These are phyloP conservation scores for Irpex rosettiformis DNA, from an alignment of 1,284 basidiomycete species.

Conservation along the genomic window DNA sequence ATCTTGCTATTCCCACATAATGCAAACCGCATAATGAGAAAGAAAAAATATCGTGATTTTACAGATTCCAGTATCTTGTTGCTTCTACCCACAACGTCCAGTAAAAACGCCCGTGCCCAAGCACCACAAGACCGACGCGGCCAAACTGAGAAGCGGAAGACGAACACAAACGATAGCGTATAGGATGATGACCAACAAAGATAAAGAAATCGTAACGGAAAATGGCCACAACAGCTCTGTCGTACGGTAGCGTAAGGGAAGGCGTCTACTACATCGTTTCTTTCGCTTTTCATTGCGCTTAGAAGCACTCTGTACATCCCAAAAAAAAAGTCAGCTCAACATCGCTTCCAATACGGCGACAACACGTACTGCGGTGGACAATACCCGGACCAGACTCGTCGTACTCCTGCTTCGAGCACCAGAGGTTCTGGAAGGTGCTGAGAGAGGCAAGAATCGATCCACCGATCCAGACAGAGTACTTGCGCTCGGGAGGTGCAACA, in stretches of 20 bases:
- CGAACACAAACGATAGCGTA: not conserved
- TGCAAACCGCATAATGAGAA: not conserved
- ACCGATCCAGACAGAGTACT: conserved; percentile 99
- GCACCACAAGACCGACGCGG: not conserved
- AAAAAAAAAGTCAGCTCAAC: not conserved
- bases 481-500: conserved; percentile 88
- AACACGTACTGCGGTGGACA: conserved; percentile 67
- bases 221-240: conserved; percentile 12
- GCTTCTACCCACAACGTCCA: conserved; percentile 3
- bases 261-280: conserved; percentile 27
- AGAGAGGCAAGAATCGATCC: conserved; percentile 96
- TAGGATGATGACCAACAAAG: not conserved
- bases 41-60: conserved; percentile 10
- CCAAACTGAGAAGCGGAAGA: not conserved
- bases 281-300: conserved; percentile 22
- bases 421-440: conserved; percentile 93
- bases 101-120: not conserved
- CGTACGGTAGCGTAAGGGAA: conserved; percentile 30
- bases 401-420: conserved; percentile 93
- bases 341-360: not conserved
- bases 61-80: conserved; percentile 16
- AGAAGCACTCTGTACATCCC: conserved; percentile 22
- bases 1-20: not conserved
- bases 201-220: not conserved
- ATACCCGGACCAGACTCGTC: conserved; percentile 86